Evolutionary conservation across 2,329 filamentous ascomycete genomes (phyloP).

Genomic region (Sporothrix humicola): DNA sequence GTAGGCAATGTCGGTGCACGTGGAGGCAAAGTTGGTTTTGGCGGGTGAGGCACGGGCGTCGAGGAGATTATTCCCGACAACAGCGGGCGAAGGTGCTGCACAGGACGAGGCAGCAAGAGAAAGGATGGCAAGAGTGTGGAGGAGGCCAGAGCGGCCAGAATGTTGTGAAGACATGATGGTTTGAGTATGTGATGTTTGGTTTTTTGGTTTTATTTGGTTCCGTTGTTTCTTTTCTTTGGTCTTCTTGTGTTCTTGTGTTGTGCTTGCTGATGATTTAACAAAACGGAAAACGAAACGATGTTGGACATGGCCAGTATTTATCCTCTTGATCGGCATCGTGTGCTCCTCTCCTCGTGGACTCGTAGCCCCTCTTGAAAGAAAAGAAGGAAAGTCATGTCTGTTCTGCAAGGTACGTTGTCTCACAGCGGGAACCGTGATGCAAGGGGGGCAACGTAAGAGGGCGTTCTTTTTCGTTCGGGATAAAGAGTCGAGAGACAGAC

Average conservation of each 20-base stretch:
- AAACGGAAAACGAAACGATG: neutral
- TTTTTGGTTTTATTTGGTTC: neutral
- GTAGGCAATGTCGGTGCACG: slow-evolving; percentile 34
- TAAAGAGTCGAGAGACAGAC: neutral
- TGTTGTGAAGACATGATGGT: neutral
- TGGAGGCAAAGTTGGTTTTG: slow-evolving; percentile 28
- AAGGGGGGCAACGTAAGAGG: slow-evolving; percentile 8
- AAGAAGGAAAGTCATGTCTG: neutral
- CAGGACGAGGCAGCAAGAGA: neutral
- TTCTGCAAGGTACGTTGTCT: slow-evolving; percentile 29
- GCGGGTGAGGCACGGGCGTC: neutral
- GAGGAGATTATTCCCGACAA: neutral
- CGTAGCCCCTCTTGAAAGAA: neutral
- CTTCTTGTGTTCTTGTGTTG: neutral
- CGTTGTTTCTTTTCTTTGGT: too few species aligned
- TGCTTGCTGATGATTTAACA: neutral
- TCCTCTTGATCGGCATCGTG: neutral
- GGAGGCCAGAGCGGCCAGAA: neutral
- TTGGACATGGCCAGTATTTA: slow-evolving; percentile 15
- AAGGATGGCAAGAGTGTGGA: neutral
- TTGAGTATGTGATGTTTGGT: neutral
- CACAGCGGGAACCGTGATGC: neutral
- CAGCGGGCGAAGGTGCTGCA: neutral
- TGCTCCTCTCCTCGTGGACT: neutral
- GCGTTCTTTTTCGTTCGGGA: slow-evolving; percentile 19